Conservation (phyloP, 805 yeast genomes). For the Candida mattraensis region DNA sequence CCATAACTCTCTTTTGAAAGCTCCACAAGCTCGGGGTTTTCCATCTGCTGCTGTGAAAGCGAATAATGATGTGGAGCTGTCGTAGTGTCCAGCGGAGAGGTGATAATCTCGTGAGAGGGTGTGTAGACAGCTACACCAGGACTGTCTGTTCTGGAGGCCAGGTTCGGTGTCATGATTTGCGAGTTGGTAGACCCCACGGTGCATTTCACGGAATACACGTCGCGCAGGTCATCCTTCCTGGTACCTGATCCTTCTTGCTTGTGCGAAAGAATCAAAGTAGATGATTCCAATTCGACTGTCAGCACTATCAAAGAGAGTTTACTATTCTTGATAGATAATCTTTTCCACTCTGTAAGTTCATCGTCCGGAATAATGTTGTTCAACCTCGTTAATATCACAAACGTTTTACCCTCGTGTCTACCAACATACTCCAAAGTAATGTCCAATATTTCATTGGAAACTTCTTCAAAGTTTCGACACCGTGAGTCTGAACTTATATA, state of each 20-base stretch:
- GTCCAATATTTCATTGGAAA: constrained; percentile 67
- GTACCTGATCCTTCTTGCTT: constrained; percentile 12
- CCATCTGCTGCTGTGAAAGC: constrained; percentile 5
- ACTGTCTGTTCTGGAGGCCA: constrained; percentile 25
- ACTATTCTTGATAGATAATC: constrained; percentile 57
- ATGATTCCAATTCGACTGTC: constrained; percentile 58
- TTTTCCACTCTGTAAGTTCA: constrained; percentile 76
- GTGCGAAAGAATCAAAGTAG: constrained; percentile 41
- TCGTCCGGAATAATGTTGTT: constrained; percentile 80
- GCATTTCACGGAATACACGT: constrained; percentile 22
- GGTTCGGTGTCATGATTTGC: constrained; percentile 23
- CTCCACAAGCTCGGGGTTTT: constrained; percentile 41
- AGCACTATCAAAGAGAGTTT: constrained; percentile 66
- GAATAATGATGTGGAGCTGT: constrained; percentile 2
- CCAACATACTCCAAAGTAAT: constrained; percentile 48
- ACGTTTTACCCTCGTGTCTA: constrained; percentile 52
- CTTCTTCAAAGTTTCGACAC: constrained; percentile 44
- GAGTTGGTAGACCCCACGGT: constrained; percentile 31
- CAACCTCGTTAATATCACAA: constrained; percentile 65
- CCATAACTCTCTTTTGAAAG: constrained; percentile 54
- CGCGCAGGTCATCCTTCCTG: constrained; percentile 21
- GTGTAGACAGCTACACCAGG: constrained; percentile 29
- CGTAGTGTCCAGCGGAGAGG: constrained; percentile 27
- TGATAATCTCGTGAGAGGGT: constrained; percentile 28
- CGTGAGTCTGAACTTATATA: constrained; percentile 36